Conservation (phyloP, 2,329 filamentous ascomycete species). For the Verticillium zaregamsianum region DNA sequence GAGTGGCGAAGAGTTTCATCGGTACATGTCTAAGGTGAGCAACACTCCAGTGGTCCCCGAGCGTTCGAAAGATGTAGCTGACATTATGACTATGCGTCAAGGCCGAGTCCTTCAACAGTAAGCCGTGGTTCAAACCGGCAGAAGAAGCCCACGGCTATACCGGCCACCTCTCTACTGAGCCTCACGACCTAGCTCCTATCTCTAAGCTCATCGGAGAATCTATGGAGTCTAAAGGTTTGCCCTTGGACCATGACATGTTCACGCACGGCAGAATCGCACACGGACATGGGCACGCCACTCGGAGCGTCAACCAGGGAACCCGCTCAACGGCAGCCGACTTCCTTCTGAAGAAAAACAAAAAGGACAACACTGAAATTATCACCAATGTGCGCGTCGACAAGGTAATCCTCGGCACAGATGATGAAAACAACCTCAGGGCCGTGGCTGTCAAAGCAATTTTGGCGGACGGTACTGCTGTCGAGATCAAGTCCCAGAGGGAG, state of each 20-base stretch:
- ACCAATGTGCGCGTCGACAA: conserved; percentile 47
- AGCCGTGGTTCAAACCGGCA: conserved; percentile 51
- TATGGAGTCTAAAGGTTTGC: conserved; percentile 48
- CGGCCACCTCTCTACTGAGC: conserved; percentile 51
- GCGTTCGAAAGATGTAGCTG: too few species aligned
- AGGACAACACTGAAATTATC: conserved; percentile 41
- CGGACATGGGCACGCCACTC: conserved; percentile 50
- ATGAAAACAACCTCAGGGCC: not conserved
- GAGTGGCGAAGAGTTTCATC: conserved; percentile 53
- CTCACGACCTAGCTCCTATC: conserved; percentile 55
- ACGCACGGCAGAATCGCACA: conserved; percentile 43
- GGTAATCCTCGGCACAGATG: conserved; percentile 36
- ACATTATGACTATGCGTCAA: conserved; percentile 7
- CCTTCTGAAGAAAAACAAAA: conserved; percentile 31
- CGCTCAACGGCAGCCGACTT: conserved; percentile 52
- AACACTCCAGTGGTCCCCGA: not conserved
- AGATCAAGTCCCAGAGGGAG: conserved; percentile 30
- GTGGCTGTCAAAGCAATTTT: too few species aligned
- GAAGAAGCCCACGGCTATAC: conserved; percentile 40
- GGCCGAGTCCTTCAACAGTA: conserved; percentile 54
- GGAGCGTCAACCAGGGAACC: conserved; percentile 48
- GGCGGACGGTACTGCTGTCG: conserved; percentile 24
- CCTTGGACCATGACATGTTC: conserved; percentile 57
- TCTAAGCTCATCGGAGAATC: conserved; percentile 51
- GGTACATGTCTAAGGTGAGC: conserved; percentile 49